These are phyloP conservation scores for Schwanniomyces sp. DNA, from an alignment of 805 yeast genomes.

Conservation along the genomic window DNA sequence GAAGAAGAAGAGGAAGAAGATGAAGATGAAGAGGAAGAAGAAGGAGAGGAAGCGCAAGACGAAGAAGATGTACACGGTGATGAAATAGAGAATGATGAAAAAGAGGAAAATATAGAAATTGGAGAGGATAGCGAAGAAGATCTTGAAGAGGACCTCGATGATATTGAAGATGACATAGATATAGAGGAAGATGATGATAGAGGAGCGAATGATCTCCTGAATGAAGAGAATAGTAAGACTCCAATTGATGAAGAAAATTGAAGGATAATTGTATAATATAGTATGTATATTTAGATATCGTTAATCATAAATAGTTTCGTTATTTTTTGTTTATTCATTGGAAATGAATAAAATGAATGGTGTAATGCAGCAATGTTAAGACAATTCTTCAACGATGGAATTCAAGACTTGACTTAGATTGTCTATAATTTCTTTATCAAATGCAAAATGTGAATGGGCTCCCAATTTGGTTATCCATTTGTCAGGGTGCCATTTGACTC, in stretches of 20 bases:
- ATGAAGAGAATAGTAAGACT: slow-evolving; percentile 7
- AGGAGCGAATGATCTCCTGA: neutral
- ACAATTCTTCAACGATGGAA: slow-evolving; percentile 19
- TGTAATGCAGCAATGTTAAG: neutral
- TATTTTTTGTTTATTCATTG: neutral
- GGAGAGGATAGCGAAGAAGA: slow-evolving; percentile 16
- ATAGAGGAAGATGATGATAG: slow-evolving; percentile 1
- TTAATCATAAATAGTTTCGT: neutral
- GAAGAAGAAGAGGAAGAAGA: slow-evolving; percentile 46
- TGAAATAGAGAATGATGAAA: slow-evolving; percentile 31
- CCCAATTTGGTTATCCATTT: slow-evolving; percentile 42
- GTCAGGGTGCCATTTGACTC: slow-evolving; percentile 75
- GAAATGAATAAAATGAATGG: neutral
- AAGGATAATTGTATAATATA: slow-evolving; percentile 1
- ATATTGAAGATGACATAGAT: neutral
- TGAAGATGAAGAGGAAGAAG: slow-evolving; percentile 49
- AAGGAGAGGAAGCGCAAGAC: slow-evolving; percentile 35
- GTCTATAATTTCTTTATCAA: slow-evolving; percentile 28
- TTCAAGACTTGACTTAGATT: slow-evolving; percentile 32
- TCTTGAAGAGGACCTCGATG: slow-evolving; percentile 9
- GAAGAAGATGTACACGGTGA: slow-evolving; percentile 41
- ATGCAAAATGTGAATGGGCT: slow-evolving; percentile 6
- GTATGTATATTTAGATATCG: slow-evolving; percentile 1
- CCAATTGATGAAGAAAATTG: slow-evolving; percentile 9
- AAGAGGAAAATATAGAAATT: slow-evolving; percentile 19